These are phyloP conservation scores for Lentinula sp. DNA, from an alignment of 768 basidiomycete species.

Conservation along the genomic window DNA sequence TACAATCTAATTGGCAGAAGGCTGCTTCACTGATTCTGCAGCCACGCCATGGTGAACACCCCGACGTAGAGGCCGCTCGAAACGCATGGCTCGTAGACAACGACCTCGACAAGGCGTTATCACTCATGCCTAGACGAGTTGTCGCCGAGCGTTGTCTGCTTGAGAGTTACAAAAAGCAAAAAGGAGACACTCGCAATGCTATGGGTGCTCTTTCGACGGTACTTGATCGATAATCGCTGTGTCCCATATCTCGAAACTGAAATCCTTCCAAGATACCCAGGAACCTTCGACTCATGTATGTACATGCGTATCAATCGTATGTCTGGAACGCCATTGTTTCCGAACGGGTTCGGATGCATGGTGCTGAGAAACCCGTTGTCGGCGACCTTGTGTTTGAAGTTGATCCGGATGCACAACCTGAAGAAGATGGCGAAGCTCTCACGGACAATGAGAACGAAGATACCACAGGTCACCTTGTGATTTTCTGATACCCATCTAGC, in stretches of 20 bases:
- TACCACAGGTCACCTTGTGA: constrained; percentile 9
- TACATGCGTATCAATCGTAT: constrained; percentile 98
- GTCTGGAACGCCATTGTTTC: constrained; percentile 98
- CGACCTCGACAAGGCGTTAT: constrained; percentile 76
- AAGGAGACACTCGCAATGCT: constrained; percentile 73
- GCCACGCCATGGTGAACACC: constrained; percentile 85
- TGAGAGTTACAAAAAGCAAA: constrained; percentile 82
- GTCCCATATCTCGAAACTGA: background rate
- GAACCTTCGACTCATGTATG: constrained; percentile 94
- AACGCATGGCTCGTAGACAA: constrained; percentile 85
- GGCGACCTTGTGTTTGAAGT: constrained; percentile 88
- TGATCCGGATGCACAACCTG: constrained; percentile 23
- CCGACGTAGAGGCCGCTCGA: constrained; percentile 79
- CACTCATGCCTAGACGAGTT: constrained; percentile 82
- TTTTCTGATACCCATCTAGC: background rate
- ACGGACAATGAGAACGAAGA: constrained; percentile 29
- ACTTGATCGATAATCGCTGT: constrained; percentile 5
- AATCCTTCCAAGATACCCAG: constrained; percentile 72
- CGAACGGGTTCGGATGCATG: constrained; percentile 79
- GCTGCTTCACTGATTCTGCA: constrained; percentile 81
- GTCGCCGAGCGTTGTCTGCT: constrained; percentile 92
- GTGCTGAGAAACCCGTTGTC: constrained; percentile 64
- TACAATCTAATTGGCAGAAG: constrained; percentile 85
- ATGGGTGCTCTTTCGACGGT: constrained; percentile 87
- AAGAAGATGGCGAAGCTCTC: constrained; percentile 22